Evolutionary conservation across 106 monocot genomes (phyloP), one percentile per base, ranked within the genome.

Genomic region (Dioscorea zingiberensis): DNA sequence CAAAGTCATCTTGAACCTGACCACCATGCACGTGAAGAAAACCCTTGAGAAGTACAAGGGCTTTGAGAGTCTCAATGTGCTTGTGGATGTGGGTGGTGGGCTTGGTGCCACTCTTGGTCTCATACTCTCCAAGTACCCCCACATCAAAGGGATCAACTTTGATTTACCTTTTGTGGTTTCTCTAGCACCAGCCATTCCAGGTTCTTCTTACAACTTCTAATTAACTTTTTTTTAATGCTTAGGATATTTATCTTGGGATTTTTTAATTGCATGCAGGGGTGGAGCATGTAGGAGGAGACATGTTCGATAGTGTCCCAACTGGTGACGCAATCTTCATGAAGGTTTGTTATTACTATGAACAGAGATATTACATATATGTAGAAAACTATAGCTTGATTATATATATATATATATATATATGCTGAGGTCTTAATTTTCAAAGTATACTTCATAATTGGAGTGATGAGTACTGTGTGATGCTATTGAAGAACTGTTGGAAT

Each of bases 311-410:
- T 22, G 63, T 86, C 62, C 81, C 86, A 7, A 69, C n/a, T 16
- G 86, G 78, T 62, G 78, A 81, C 65, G 75, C 81, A 44, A 78
- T 86, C 26, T 74, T 86, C n/a, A 64, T 82, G 78, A 86, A 86
- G 86, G 86, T 74, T 62, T 22, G 21, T 69, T 67, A 7, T 60
- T 38, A n/a, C n/a, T n/a, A 38, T n/a, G n/a, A n/a, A n/a, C n/a
- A n/a, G n/a, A n/a, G n/a, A n/a, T n/a, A n/a, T n/a, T n/a, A n/a
- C n/a, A n/a, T n/a, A n/a, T n/a, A n/a, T n/a, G n/a, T n/a, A n/a
- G n/a, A n/a, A n/a, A n/a, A n/a, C n/a, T n/a, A n/a, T n/a, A 6
- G 38, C 38, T 38, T 38, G 4, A 6, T 6, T 38, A 2, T 38
- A 10, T n/a, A n/a, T n/a, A n/a, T n/a, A n/a, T n/a, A n/a, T n/a